Percentiles rank a stretch among this genome's conserved stretches.
Conservation (phyloP, 805 yeast genomes). For the Saccharomyces kudriavzevii region DNA sequence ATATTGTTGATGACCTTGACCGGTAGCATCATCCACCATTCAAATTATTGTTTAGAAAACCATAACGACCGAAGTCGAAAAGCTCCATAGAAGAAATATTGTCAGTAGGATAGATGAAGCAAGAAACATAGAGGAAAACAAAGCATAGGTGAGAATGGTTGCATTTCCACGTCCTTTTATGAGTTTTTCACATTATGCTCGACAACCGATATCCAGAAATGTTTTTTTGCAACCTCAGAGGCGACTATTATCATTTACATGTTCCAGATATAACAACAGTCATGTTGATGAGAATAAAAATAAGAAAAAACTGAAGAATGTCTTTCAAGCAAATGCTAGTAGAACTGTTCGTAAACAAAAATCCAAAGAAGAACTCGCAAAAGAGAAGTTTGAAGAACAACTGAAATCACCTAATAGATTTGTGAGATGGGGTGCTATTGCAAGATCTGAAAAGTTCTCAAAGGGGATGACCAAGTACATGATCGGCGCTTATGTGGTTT, state of each 20-base stretch:
- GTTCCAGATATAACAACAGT: neutral
- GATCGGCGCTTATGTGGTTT: slow-evolving; percentile 49
- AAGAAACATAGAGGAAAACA: neutral
- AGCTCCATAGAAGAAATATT: neutral
- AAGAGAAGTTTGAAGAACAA: slow-evolving; percentile 29
- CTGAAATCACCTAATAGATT: slow-evolving; percentile 31
- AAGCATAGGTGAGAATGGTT: neutral
- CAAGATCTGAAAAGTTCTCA: slow-evolving; percentile 49
- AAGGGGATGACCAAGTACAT: slow-evolving; percentile 57
- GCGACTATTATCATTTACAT: neutral
- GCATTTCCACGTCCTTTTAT: neutral
- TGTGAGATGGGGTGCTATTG: slow-evolving; percentile 46
- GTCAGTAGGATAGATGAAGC: neutral
- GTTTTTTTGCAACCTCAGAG: neutral
- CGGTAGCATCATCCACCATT: neutral
- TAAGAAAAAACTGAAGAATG: neutral
- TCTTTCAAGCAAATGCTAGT: neutral
- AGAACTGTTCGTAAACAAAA: slow-evolving; percentile 16
- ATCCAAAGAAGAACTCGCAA: slow-evolving; percentile 29
- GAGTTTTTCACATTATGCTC: neutral
- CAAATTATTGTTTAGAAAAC: neutral
- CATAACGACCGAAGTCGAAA: neutral
- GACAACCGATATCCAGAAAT: neutral
- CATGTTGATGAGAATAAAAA: neutral
- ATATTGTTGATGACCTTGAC: neutral